phyloP scores from a whole-genome alignment of 805 yeast species.

The Metschnikowia anglica region DNA sequence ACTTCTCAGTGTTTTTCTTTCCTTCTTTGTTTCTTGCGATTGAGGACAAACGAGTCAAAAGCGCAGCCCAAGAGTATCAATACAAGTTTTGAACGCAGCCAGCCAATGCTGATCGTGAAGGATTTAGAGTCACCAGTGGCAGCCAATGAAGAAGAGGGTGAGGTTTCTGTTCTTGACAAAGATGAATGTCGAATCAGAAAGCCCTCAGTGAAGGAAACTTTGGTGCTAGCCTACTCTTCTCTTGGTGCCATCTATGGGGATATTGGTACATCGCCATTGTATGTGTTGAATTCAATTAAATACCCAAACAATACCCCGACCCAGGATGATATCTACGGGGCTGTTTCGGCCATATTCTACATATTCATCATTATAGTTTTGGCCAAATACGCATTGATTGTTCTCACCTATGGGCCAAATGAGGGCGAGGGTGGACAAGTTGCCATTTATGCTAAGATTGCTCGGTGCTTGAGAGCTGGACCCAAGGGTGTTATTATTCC shows the following conservation, averaged over 20 bases:
- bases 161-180: slow-evolving; percentile 5
- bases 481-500: slow-evolving; percentile 46
- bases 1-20: background rate
- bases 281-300: slow-evolving; percentile 41
- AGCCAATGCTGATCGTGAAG: slow-evolving; percentile 4
- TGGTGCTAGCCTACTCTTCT: slow-evolving; percentile 42
- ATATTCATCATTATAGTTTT: slow-evolving; percentile 53
- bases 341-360: slow-evolving; percentile 54
- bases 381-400: slow-evolving; percentile 50
- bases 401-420: slow-evolving; percentile 51
- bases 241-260: slow-evolving; percentile 67
- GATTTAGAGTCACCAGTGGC: slow-evolving; percentile 1
- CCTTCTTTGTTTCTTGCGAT: background rate
- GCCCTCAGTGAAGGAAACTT: slow-evolving; percentile 11
- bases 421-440: slow-evolving; percentile 65
- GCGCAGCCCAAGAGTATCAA: background rate
- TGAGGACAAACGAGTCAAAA: background rate
- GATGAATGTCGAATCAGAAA: background rate
- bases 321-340: slow-evolving; percentile 47
- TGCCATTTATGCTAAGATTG: slow-evolving; percentile 60
- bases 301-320: slow-evolving; percentile 32
- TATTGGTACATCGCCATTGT: slow-evolving; percentile 61
- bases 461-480: slow-evolving; percentile 47
- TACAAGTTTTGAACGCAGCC: background rate
- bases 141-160: slow-evolving; percentile 7